Evolutionary conservation across 352 stramenopile genomes (phyloP).

Genomic region (Phytophthora pistaciae): DNA sequence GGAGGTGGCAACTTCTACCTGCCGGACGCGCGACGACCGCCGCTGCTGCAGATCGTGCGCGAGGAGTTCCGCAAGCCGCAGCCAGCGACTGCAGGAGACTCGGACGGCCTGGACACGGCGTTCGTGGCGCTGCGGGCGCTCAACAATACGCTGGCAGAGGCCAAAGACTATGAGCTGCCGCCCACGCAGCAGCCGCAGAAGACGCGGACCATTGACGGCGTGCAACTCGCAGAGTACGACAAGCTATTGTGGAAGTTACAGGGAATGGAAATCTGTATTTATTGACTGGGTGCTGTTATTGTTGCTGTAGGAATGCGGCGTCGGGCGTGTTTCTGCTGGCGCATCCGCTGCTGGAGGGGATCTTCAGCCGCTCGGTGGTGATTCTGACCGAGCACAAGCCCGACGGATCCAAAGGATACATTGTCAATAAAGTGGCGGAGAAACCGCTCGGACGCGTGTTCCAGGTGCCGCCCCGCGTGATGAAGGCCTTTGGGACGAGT

Average conservation of each 20-base stretch:
- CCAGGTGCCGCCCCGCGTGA: constrained; percentile 66
- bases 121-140: constrained; percentile 70
- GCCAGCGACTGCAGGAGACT: not conserved
- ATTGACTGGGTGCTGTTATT: not conserved
- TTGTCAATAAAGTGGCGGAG: constrained; percentile 73
- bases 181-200: constrained; percentile 5
- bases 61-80: constrained; percentile 52
- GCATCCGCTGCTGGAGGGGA: constrained; percentile 73
- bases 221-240: constrained; percentile 57
- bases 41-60: constrained; percentile 52
- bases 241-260: not conserved
- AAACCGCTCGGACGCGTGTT: constrained; percentile 68
- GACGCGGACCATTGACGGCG: constrained; percentile 30
- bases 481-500: constrained; percentile 65
- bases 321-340: constrained; percentile 78
- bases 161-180: constrained; percentile 45
- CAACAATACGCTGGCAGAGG: constrained; percentile 66
- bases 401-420: constrained; percentile 72
- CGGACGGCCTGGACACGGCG: constrained; percentile 59
- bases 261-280: not conserved
- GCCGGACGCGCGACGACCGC: constrained; percentile 45
- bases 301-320: constrained; percentile 38
- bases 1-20: constrained; percentile 73
- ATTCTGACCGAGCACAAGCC: constrained; percentile 74
- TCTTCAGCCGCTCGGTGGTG: constrained; percentile 83